These are phyloP conservation scores for Boletus rufocinnamomeus DNA, from an alignment of 768 basidiomycete genomes.

Conservation along the genomic window DNA sequence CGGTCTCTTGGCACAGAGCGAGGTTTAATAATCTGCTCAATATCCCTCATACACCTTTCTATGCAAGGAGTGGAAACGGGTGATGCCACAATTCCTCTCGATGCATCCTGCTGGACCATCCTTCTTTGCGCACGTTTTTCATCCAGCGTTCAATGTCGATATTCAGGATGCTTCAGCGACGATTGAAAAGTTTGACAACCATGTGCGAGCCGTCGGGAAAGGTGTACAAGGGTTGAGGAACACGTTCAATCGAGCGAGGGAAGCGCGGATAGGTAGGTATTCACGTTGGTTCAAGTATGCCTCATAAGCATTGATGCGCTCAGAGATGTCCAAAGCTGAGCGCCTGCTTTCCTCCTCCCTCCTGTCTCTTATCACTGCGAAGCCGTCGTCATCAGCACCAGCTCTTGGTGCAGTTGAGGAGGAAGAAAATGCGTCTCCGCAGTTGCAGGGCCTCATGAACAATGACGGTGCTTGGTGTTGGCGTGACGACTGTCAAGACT, in stretches of 20 bases:
- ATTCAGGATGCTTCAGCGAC: slow-evolving; percentile 63
- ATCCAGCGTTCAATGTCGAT: slow-evolving; percentile 85
- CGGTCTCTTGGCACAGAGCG: slow-evolving; percentile 12
- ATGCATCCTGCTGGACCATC: slow-evolving; percentile 68
- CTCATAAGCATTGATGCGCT: background rate
- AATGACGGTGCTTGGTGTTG: slow-evolving; percentile 85
- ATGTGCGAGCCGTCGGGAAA: slow-evolving; percentile 64
- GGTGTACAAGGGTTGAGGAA: slow-evolving; percentile 68
- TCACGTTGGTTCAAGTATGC: background rate
- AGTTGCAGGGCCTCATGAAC: slow-evolving; percentile 62
- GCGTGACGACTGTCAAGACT: slow-evolving; percentile 76
- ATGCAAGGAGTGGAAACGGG: slow-evolving; percentile 68
- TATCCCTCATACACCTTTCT: background rate
- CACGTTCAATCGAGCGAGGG: slow-evolving; percentile 61
- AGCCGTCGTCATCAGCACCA: slow-evolving; percentile 53
- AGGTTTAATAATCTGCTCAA: background rate
- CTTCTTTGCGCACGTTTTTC: slow-evolving; percentile 79
- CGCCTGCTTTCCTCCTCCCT: slow-evolving; percentile 72
- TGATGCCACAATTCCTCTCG: slow-evolving; percentile 59
- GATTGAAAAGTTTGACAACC: slow-evolving; percentile 62
- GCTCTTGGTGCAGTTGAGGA: slow-evolving; percentile 51
- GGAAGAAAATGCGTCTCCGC: slow-evolving; percentile 41
- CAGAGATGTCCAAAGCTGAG: slow-evolving; percentile 81
- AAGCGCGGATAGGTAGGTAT: slow-evolving; percentile 64
- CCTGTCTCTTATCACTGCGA: slow-evolving; percentile 72